phyloP scores from a whole-genome alignment of 1,139 yeast species.

The Sugiyamaella neomexicana region DNA sequence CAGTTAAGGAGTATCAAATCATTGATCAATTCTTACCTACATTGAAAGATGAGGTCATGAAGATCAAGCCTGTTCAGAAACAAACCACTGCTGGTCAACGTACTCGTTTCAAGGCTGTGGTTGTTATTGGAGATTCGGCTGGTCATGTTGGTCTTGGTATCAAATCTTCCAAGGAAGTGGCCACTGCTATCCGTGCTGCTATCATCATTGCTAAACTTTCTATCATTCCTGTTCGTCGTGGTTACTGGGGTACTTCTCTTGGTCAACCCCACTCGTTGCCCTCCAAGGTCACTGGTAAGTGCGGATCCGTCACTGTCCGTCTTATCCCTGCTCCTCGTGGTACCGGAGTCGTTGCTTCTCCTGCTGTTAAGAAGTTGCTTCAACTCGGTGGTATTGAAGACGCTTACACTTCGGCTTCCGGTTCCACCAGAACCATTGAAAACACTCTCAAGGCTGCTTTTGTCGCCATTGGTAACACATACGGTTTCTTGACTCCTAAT shows the following conservation, averaged over 20 bases:
- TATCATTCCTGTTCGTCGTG: slow-evolving; percentile 99
- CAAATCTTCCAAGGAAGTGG: slow-evolving; percentile 99
- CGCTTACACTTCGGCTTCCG: slow-evolving; percentile 97
- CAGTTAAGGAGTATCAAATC: slow-evolving; percentile 99
- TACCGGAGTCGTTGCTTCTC: slow-evolving; percentile 99
- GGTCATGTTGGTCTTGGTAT: slow-evolving; percentile 99
- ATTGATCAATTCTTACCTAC: slow-evolving; percentile 95
- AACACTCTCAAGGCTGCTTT: slow-evolving; percentile 99
- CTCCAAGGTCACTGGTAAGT: slow-evolving; percentile 97
- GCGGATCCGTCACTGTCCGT: slow-evolving; percentile 98
- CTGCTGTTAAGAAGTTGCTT: slow-evolving; percentile 98
- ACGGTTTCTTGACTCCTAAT: slow-evolving; percentile 99
- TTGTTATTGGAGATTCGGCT: slow-evolving; percentile 98
- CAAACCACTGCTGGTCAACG: slow-evolving; percentile 99
- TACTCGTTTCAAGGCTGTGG: slow-evolving; percentile 99
- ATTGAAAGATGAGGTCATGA: slow-evolving; percentile 98
- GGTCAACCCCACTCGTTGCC: slow-evolving; percentile 99
- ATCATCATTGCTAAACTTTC: slow-evolving; percentile 98
- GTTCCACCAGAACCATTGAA: slow-evolving; percentile 99
- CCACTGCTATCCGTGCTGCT: slow-evolving; percentile 99
- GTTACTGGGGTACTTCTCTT: slow-evolving; percentile 99
- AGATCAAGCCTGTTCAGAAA: slow-evolving; percentile 99
- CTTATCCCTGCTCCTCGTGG: slow-evolving; percentile 99
- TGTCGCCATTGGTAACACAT: slow-evolving; percentile 99
- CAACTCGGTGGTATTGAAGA: slow-evolving; percentile 99